Conservation (phyloP, 257 asterid genomes). For the Verbena officinalis region DNA sequence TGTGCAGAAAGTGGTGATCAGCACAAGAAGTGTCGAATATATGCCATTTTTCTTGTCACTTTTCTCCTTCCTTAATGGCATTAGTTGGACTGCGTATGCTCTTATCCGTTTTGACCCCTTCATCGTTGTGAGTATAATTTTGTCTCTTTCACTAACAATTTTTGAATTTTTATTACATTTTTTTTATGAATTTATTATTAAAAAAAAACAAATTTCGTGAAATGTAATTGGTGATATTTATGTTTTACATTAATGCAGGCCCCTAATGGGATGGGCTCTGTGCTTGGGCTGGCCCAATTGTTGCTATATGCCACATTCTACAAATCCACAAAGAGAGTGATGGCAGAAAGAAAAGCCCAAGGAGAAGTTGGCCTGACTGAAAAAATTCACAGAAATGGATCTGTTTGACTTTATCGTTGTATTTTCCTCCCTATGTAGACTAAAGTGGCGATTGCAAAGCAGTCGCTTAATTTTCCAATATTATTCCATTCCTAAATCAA, state of each 20-base stretch:
- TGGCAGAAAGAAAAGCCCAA: conserved; percentile 53
- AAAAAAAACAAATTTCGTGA: no score
- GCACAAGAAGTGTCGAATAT: conserved; percentile 81
- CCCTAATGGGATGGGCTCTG: conserved; percentile 72
- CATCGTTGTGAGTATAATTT: conserved; percentile 53
- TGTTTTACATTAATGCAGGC: conserved; percentile 42
- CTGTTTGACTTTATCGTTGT: not conserved
- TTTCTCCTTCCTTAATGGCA: conserved; percentile 75
- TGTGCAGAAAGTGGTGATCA: conserved; percentile 78
- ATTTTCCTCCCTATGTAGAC: no score
- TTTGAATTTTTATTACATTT: not conserved
- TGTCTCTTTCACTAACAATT: not conserved
- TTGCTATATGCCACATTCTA: conserved; percentile 70
- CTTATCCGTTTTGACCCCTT: conserved; percentile 69
- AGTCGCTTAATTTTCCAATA: conserved; percentile 3
- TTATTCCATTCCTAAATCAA: not conserved
- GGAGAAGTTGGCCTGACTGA: conserved; percentile 49
- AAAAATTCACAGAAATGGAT: conserved; percentile 34
- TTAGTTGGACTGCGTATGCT: conserved; percentile 81
- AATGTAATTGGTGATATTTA: no score
- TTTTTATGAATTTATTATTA: no score
- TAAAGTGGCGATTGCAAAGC: conserved; percentile 26
- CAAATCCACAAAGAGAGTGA: conserved; percentile 55
- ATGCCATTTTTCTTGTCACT: conserved; percentile 88
- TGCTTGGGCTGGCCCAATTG: conserved; percentile 80